These are phyloP conservation scores for Fusarium sp. DNA, from an alignment of 2,329 filamentous ascomycete species.

Conservation along the genomic window DNA sequence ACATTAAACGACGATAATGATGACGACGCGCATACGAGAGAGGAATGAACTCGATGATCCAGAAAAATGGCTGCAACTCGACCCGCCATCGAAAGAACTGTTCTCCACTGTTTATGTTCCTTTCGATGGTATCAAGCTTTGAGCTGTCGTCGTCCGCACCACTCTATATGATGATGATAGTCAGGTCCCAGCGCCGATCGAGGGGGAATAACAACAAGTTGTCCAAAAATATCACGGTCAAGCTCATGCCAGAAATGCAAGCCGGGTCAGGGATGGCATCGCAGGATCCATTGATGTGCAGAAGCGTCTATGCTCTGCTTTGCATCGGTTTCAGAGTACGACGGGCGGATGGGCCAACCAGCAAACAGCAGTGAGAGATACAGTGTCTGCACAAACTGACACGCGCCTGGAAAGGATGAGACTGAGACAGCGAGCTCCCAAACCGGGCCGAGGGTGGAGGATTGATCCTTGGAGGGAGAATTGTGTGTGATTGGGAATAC, in stretches of 20 bases:
- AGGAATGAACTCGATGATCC: slow-evolving; percentile 29
- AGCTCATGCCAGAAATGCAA: slow-evolving; percentile 25
- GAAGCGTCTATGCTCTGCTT: slow-evolving; percentile 38
- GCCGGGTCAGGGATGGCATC: slow-evolving; percentile 25
- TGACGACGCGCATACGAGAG: slow-evolving; percentile 38
- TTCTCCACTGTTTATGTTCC: slow-evolving; percentile 28
- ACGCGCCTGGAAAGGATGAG: slow-evolving; percentile 22
- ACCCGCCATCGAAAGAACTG: slow-evolving; percentile 17
- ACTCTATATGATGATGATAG: slow-evolving; percentile 41
- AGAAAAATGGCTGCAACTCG: slow-evolving; percentile 17
- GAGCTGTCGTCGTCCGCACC: slow-evolving; percentile 22
- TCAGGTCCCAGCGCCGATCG: slow-evolving; percentile 34
- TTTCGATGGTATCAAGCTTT: slow-evolving; percentile 19
- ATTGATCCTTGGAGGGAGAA: slow-evolving; percentile 20
- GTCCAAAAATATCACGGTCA: slow-evolving; percentile 32
- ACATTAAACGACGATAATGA: slow-evolving; percentile 37
- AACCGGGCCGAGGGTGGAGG: slow-evolving; percentile 30
- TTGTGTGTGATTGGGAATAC: slow-evolving; percentile 19
- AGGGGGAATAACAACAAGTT: slow-evolving; percentile 17
- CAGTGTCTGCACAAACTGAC: slow-evolving; percentile 36
- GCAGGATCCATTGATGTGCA: slow-evolving; percentile 38
- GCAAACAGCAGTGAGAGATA: slow-evolving; percentile 41
- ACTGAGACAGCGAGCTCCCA: slow-evolving; percentile 34
- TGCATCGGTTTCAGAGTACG: slow-evolving; percentile 41
- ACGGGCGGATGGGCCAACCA: slow-evolving; percentile 36